A percentile compares a stretch with the other conserved stretches of the same genome.
These are phyloP conservation scores for Talinum fruticosum DNA, from an alignment of 148 eudicot genomes.

Conservation along the genomic window DNA sequence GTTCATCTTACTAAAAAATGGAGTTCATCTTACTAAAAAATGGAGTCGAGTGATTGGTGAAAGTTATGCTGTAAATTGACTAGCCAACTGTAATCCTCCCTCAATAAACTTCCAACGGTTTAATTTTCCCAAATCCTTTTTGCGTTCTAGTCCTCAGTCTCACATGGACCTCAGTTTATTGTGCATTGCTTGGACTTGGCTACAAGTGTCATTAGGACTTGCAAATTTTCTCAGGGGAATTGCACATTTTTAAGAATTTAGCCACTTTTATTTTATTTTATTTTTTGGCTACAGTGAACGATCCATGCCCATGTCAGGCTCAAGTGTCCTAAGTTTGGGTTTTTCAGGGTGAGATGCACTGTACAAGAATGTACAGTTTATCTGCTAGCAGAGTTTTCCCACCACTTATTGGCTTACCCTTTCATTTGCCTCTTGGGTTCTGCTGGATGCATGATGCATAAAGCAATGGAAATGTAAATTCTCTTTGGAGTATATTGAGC, in stretches of 20 bases:
- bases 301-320: not conserved
- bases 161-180: not conserved
- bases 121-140: not conserved
- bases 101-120: not conserved
- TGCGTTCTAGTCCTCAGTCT: not conserved
- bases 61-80: conserved; percentile 25
- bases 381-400: too few species aligned
- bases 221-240: not conserved
- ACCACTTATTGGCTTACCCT: not conserved
- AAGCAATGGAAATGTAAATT: not conserved
- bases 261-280: too few species aligned
- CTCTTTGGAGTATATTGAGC: not conserved
- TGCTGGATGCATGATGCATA: not conserved
- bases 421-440: not conserved
- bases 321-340: not conserved
- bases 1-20: conserved; percentile 16
- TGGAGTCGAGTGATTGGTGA: conserved; percentile 11
- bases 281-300: not conserved
- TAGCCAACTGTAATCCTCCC: conserved; percentile 5
- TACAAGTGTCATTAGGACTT: not conserved
- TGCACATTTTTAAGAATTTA: not conserved
- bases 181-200: not conserved
- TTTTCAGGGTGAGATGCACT: not conserved
- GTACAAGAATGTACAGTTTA: too few species aligned
- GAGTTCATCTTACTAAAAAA: conserved; percentile 17